Conservation (phyloP, 1,284 basidiomycete genomes). For the Malassezia dermatis region DNA sequence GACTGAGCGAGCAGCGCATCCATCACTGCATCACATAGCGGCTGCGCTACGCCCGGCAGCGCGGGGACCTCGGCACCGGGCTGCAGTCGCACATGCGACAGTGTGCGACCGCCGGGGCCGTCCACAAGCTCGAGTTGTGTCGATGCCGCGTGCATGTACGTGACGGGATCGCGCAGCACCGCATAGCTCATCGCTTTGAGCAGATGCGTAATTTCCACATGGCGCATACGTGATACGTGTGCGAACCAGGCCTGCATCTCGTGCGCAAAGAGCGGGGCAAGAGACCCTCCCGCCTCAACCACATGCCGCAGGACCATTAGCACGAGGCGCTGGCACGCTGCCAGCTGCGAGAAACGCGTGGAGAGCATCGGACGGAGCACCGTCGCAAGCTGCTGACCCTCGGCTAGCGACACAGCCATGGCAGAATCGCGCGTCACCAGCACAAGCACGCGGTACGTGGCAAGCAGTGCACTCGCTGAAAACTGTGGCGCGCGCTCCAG, state of each 20-base stretch:
- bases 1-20: constrained; percentile 54
- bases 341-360: constrained; percentile 21
- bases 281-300: constrained; percentile 63
- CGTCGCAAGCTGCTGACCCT: constrained; percentile 25
- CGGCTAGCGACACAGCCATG: constrained; percentile 22
- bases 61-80: constrained; percentile 1
- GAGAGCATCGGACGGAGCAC: constrained; percentile 35
- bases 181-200: constrained; percentile 6
- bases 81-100: constrained; percentile 16
- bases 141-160: constrained; percentile 60
- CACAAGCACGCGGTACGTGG: constrained; percentile 35
- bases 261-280: constrained; percentile 67
- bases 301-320: constrained; percentile 80
- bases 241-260: constrained; percentile 55
- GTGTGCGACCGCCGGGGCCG: constrained; percentile 10
- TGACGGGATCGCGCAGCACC: constrained; percentile 62
- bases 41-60: constrained; percentile 6
- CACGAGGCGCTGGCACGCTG: constrained; percentile 66
- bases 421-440: constrained; percentile 29
- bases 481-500: constrained; percentile 46
- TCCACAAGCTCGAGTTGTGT: constrained; percentile 35
- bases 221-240: constrained; percentile 8
- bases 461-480: constrained; percentile 28
- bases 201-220: constrained; percentile 6
- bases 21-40: constrained; percentile 55